Evolutionary conservation across 108 stramenopile species (phyloP).

Genomic region (Fistulifera solaris): DNA sequence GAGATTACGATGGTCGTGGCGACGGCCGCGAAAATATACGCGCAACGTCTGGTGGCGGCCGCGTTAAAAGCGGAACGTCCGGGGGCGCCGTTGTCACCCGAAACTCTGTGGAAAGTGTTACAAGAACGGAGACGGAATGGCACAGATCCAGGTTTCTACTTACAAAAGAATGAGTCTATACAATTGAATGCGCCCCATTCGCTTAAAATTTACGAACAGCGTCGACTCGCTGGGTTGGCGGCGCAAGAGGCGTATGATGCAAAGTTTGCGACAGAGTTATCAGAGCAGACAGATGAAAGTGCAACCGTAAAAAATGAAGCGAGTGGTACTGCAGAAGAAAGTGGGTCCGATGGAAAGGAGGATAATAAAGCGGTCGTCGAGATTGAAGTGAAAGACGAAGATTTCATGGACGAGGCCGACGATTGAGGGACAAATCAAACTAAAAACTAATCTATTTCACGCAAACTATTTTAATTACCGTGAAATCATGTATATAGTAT

Average conservation of each 20-base stretch:
- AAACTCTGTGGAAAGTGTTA: constrained; percentile 45
- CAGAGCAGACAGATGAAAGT: neutral
- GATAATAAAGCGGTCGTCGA: too few species aligned
- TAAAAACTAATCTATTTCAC: neutral
- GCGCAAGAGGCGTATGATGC: constrained; percentile 53
- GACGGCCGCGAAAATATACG: constrained; percentile 68
- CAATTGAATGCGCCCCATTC: too few species aligned
- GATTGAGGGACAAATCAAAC: neutral
- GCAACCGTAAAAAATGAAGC: neutral
- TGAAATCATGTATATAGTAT: constrained; percentile 56
- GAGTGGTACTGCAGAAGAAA: too few species aligned
- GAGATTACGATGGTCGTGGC: constrained; percentile 66
- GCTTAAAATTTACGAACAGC: neutral
- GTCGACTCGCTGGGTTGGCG: constrained; percentile 35
- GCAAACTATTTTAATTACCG: too few species aligned
- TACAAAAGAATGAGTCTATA: constrained; percentile 21
- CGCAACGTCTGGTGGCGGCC: constrained; percentile 63
- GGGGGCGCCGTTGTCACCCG: constrained; percentile 23
- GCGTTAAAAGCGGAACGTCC: constrained; percentile 18
- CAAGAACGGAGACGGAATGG: constrained; percentile 44
- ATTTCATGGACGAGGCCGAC: constrained; percentile 1
- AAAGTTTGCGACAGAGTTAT: constrained; percentile 13
- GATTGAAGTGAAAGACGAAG: neutral
- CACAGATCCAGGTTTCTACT: constrained; percentile 73
- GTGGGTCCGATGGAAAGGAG: too few species aligned